A percentile compares a stretch with the other conserved stretches of the same genome.
These are phyloP conservation scores for Hyphopichia burtonii DNA, from an alignment of 1,139 yeast species.

Conservation along the genomic window DNA sequence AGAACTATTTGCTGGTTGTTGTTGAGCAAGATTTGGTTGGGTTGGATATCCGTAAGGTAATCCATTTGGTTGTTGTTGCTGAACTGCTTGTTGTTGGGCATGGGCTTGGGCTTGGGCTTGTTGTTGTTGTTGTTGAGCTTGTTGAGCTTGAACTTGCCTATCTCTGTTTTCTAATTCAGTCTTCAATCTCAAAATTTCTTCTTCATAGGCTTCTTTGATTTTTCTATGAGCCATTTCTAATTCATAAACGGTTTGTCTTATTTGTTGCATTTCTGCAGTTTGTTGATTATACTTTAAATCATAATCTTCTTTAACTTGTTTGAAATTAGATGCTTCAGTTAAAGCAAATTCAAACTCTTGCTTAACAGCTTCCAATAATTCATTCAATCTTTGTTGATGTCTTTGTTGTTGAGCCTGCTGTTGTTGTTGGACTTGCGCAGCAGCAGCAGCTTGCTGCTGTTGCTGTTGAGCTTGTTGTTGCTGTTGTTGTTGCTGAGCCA, in stretches of 20 bases:
- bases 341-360: conserved; percentile 87
- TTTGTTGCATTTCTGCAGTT: conserved; percentile 91
- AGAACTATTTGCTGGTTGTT: conserved; percentile 15
- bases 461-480: conserved; percentile 6
- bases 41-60: no score
- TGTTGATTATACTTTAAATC: conserved; percentile 91
- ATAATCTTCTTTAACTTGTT: conserved; percentile 91
- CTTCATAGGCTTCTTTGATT: conserved; percentile 94
- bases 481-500: conserved; percentile 10
- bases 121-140: conserved; percentile 19
- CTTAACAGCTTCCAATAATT: conserved; percentile 86
- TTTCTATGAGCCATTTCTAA: conserved; percentile 92
- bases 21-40: conserved; percentile 12
- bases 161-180: conserved; percentile 81
- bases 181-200: conserved; percentile 82
- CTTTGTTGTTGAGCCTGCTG: conserved; percentile 39
- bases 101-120: conserved; percentile 23
- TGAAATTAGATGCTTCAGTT: conserved; percentile 82
- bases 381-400: conserved; percentile 60
- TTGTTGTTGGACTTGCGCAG: conserved; percentile 24
- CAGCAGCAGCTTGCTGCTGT: conserved; percentile 21
- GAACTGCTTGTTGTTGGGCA: conserved; percentile 16
- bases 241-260: conserved; percentile 90
- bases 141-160: conserved; percentile 41
- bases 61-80: conserved; percentile 12